Base-by-base conservation (phyloP, 2,329 filamentous ascomycete species). In the Monosporascus sp. region DNA sequence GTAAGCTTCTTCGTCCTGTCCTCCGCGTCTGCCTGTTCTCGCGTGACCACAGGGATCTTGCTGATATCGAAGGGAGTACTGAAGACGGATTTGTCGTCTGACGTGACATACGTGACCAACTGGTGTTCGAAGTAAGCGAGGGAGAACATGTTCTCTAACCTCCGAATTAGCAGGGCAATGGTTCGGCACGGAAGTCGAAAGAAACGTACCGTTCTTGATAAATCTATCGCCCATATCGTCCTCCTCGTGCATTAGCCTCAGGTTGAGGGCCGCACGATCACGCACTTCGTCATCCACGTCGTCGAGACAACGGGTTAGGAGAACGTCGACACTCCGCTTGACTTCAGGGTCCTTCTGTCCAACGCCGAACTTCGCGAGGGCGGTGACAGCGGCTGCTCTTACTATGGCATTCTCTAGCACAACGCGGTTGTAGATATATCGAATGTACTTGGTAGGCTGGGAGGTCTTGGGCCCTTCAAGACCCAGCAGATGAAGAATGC, bases 351-450 rank as follows among this genome's bases (percentile, higher is more conserved):
- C 94, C 74, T 95, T 92, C 72, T 97, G 94, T 36, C 90, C 92
- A 54, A 97, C 93, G 63, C 94, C 94, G 67, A 99, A 99, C 72
- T 97, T 99, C 64, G 93, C 90, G 57, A 99, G 75, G 3, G 94
- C 94, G 24, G 94, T 97, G 24, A 97, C 95, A 50, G 94, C 94
- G 9, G 94, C 92, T 48, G 94, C 94, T 62, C 94, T 84, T 20
- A 99, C 92, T 57, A 97, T 91, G 41, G 94, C 91, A 68, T 99
- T 99, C 73, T 99, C 94, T 50, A 99, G 76, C 17, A 99, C 94
- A 22, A 99, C 93, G 54, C 94, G 85, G 76, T 99, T 99, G 78
- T 99, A 99, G 68, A 99, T 99, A 73, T 97, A 99, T 53, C 94
- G 89, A 63, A 99, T 96, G 71, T 97, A 99, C 79, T 99, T 97